Evolutionary conservation across 768 basidiomycete species (phyloP), one percentile per base, ranked within the genome.

Genomic region (Trametes villosa): DNA sequence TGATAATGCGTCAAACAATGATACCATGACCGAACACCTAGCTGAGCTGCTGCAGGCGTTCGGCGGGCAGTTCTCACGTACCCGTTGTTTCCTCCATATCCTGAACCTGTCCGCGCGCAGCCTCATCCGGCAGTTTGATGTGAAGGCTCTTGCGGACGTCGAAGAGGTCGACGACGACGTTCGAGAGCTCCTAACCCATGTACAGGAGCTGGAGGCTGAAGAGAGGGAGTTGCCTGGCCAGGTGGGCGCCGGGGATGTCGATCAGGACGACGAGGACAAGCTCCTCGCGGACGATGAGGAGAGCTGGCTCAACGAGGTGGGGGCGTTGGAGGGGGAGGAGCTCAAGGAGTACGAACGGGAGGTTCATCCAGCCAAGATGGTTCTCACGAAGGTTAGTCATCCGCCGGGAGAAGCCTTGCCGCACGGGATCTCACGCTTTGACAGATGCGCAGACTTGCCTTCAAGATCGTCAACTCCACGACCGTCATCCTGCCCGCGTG

Each of bases 401-500:
- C 9, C 24, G 27, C 29, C 15, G 12, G 13, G 24, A 13, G 24
- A 46, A 15, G n/a, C 41, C 41, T n/a, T 33, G 46, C 22, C 8
- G 12, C 4, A 24, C 13, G 2, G 4, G 13, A 41, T 17, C 47
- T 40, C 26, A 62, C 38, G 13, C 22, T 20, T 30, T 46, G 47
- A 31, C 45, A 59, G 44, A 33, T 49, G 13, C 27, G 29, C 2
- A 20, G 15, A 6, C 40, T 70, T 13, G 49, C 67, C 1, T 74
- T 42, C 60, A 53, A 62, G 46, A 63, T 57, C 47, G 26, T 45
- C 17, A 56, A 75, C 34, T 76, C 72, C 0, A 67, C 68, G 0
- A 78, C 71, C 2, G 67, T 65, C 11, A 52, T 71, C 33, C 68
- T 78, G 0, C 76, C 75, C 0, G 30, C 44, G 15, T 61, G 59